A percentile compares a stretch with the other conserved stretches of the same genome.
These are phyloP conservation scores for Diaporthe ilicicola DNA, from an alignment of 2,329 filamentous ascomycete genomes.

Conservation along the genomic window DNA sequence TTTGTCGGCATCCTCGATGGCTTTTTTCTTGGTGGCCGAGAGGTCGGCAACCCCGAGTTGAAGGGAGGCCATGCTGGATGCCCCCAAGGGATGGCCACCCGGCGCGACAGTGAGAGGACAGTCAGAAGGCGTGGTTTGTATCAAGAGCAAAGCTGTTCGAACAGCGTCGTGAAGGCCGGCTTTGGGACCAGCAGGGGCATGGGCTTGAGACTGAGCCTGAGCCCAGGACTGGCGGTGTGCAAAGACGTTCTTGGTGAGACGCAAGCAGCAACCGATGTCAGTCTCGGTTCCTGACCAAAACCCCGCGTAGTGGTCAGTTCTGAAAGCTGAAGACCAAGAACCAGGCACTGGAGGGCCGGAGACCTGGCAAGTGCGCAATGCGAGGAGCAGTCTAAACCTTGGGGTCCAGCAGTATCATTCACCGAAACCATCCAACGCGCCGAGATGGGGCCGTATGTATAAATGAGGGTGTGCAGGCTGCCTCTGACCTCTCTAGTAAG, in stretches of 20 bases:
- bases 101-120: neutral
- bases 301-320: neutral
- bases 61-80: slow-evolving; percentile 42
- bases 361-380: neutral
- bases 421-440: neutral
- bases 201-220: neutral
- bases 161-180: neutral
- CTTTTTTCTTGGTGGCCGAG: slow-evolving; percentile 51
- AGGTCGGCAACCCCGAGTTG: slow-evolving; percentile 43
- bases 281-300: neutral
- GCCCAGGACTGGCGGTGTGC: slow-evolving; percentile 12
- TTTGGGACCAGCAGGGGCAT: neutral
- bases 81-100: neutral
- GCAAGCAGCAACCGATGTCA: neutral
- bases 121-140: neutral
- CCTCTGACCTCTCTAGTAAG: neutral
- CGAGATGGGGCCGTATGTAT: neutral
- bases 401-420: neutral
- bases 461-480: neutral
- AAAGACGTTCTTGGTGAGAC: neutral
- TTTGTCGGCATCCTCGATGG: slow-evolving; percentile 70
- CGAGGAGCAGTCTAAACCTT: neutral
- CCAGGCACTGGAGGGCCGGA: neutral
- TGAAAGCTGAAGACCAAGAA: neutral
- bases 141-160: neutral